Base-by-base conservation (phyloP, 306 rosid species). In the Rosa chinensis region DNA sequence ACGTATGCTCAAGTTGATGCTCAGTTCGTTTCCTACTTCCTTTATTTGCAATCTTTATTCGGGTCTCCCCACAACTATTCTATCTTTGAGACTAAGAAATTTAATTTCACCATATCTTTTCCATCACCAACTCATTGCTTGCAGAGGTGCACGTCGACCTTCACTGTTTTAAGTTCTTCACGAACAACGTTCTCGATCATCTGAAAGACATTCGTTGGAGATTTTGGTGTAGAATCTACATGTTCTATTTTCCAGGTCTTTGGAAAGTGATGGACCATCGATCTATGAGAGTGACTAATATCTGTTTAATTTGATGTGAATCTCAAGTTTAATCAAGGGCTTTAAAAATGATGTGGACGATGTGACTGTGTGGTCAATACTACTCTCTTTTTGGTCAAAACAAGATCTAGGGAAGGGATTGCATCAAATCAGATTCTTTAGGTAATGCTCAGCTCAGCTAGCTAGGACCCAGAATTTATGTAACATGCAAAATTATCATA, bases 11-110 rank as follows among this genome's bases (percentile, higher is more conserved):
- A 55, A 74, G 77, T 52, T 74, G 52, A 56, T 21, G 77, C 35
- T 66, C 77, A 18, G 49, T 50, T 72, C 18, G 7, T 62, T 62
- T 35, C 10, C 10, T 17, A 39, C 3, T 63, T 58, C 48, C 79
- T 76, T 76, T 47, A 20, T 18, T 32, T 20, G 72, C 62, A 76
- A 45, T 63, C 79, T 32, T 44, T 32, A 75, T 6, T 62, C 28
- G 70, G 56, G 55, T 67, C 78, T 73, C 63, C 66, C 69, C 13
- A 23, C 58, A 76, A 47, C 62, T 32, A 7, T 28, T 32, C 5
- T 76, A 43, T 11, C 79, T 76, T 76, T 14, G 47, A 64, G 63
- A 62, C 79, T 63, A 76, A 76, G 72, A 64, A 10, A 76, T 1
- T 58, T 45, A 37, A 20, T 18, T 32, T 62, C 40, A 62, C 21